Percentiles rank a stretch among this genome's conserved stretches.
These are phyloP conservation scores for Lactarius indigo DNA, from an alignment of 768 basidiomycete species.

Conservation along the genomic window DNA sequence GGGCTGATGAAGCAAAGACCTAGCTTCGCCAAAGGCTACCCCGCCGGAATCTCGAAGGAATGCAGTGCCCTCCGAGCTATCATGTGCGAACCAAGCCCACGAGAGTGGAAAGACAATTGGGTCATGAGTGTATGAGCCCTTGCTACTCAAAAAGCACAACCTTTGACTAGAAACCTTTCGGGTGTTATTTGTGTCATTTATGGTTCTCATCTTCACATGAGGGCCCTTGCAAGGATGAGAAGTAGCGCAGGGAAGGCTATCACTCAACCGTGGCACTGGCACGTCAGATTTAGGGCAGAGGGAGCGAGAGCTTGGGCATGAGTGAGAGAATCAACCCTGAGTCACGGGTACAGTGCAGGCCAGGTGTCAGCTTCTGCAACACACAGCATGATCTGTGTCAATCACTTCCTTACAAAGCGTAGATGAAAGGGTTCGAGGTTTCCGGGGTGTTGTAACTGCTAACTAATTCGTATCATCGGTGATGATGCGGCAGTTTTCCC, in stretches of 20 bases:
- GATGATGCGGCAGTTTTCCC: constrained; percentile 10
- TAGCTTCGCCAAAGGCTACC: not conserved
- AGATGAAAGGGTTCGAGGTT: not conserved
- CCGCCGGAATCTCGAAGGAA: not conserved
- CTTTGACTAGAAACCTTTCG: not conserved
- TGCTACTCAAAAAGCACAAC: not conserved
- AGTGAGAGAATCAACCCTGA: not conserved
- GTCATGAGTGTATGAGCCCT: not conserved
- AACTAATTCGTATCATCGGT: not conserved
- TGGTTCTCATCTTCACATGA: not conserved
- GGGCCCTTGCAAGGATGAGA: not conserved
- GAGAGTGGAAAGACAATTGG: not conserved
- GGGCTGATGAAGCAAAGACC: not conserved
- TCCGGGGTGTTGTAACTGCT: not conserved
- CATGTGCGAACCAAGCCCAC: not conserved
- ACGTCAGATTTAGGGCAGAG: not conserved
- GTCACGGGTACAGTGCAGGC: not conserved
- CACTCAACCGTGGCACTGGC: not conserved
- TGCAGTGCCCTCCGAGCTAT: not conserved
- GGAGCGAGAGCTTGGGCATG: not conserved
- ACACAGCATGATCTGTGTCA: not conserved
- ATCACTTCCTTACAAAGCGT: not conserved
- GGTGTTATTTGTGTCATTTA: not conserved
- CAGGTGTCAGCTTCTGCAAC: not conserved
- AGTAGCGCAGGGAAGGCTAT: not conserved